Evolutionary conservation across 2,329 filamentous ascomycete species (phyloP), one percentile per base, ranked within the genome.

Genomic region (Penicillium sp.): DNA sequence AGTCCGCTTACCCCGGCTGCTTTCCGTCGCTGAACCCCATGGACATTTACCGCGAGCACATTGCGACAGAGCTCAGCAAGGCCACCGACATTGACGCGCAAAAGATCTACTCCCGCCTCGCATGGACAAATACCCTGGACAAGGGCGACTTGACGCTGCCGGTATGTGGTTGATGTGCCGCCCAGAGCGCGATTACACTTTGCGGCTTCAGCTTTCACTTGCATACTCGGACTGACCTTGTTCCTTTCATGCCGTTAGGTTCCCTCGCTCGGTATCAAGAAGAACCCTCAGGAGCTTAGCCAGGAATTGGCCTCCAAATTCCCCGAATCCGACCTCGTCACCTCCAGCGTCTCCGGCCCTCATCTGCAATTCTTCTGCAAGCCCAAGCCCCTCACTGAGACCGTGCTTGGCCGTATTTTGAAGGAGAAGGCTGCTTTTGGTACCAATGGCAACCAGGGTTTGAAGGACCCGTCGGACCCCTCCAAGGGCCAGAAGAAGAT

Each of bases 321-420:
- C 59, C 78, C 79, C 31, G 76, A 78, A 40, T 81, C 79, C 42
- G 78, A 81, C 25, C 73, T 85, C 25, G 72, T 85, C 53, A 71
- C 76, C 49, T 82, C 82, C 2, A 71, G 73, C 25, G 71, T 76
- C 18, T 75, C 78, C 43, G 83, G 81, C 52, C 76, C 79, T 8
- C 83, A 83, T 55, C 70, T 88, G 10, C 78, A 80, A 47, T 85
- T 87, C 70, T 83, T 84, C 69, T 86, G 84, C 75, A 81, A 82
- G 61, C 75, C 80, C 0, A 67, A 72, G 13, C 73, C 78, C 6
- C 73, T 87, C 20, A 76, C 77, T 8, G 73, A 76, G 28, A 73
- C 83, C 18, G 74, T 87, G 10, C 65, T 88, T 5, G 76, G 78
- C 3, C 79, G 79, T 50, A 81, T 87, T 44, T 72, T 81, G 50